Percentiles rank a stretch among this genome's conserved stretches.
phyloP scores from a whole-genome alignment of 768 basidiomycete genomes.

The Sarcomyxa edulis region DNA sequence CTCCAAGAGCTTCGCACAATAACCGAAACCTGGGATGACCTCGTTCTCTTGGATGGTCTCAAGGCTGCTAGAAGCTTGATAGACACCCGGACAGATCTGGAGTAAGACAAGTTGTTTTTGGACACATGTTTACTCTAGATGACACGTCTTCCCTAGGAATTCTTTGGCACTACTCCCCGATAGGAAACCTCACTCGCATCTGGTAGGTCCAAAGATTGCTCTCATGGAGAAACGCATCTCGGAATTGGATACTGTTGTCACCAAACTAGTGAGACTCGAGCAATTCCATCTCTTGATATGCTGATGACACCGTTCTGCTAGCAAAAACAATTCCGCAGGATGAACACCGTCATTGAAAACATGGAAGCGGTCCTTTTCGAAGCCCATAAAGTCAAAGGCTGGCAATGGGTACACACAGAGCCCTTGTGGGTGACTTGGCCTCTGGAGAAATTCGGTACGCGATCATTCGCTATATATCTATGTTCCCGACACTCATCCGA shows the following conservation, averaged over 20 bases:
- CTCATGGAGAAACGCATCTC: conserved; percentile 62
- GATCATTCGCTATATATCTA: not conserved
- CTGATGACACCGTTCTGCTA: conserved; percentile 21
- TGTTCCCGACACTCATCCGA: conserved; percentile 2
- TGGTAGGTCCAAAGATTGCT: conserved; percentile 62
- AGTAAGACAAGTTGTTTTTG: conserved; percentile 61
- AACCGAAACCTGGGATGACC: conserved; percentile 76
- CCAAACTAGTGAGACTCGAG: conserved; percentile 55
- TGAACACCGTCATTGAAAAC: conserved; percentile 58
- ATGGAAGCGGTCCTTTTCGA: conserved; percentile 63
- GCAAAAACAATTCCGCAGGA: conserved; percentile 68
- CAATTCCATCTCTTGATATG: not conserved
- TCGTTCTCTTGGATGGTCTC: conserved; percentile 74
- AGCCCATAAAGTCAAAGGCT: conserved; percentile 67
- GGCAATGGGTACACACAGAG: conserved; percentile 64
- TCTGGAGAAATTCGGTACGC: conserved; percentile 67
- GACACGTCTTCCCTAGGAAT: conserved; percentile 43
- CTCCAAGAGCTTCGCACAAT: conserved; percentile 63
- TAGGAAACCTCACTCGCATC: conserved; percentile 47
- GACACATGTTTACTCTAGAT: conserved; percentile 1
- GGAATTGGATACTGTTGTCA: conserved; percentile 52
- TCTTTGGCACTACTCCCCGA: conserved; percentile 51
- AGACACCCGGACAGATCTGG: conserved; percentile 78
- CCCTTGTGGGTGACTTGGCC: conserved; percentile 83
- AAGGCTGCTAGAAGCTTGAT: conserved; percentile 68